Evolutionary conservation across 768 basidiomycete species (phyloP).

Genomic region (Myochromella boudieri): DNA sequence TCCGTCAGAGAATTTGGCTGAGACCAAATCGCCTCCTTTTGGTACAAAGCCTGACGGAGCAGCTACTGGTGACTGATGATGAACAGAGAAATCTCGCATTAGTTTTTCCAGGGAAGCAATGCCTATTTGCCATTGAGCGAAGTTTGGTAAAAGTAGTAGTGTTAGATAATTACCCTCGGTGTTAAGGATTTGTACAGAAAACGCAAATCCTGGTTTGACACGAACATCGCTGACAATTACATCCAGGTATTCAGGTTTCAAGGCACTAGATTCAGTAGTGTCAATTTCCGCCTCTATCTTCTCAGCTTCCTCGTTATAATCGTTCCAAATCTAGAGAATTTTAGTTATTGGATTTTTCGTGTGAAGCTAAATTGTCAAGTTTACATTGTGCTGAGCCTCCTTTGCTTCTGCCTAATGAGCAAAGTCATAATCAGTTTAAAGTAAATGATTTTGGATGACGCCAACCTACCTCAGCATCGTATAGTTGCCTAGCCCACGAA

Average conservation of each 20-base stretch:
- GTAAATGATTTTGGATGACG: too few species aligned
- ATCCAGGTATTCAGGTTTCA: constrained; percentile 88
- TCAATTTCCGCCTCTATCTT: constrained; percentile 45
- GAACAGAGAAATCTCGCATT: constrained; percentile 90
- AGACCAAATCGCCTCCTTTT: constrained; percentile 85
- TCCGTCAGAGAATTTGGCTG: constrained; percentile 92
- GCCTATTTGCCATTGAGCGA: constrained; percentile 43
- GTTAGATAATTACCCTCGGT: constrained; percentile 64
- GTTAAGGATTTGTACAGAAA: constrained; percentile 93
- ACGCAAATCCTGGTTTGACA: constrained; percentile 68
- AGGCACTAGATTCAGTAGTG: constrained; percentile 47
- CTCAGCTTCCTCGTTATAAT: constrained; percentile 76
- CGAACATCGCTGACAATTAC: constrained; percentile 90
- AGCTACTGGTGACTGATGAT: constrained; percentile 68
- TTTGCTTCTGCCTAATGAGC: constrained; percentile 73
- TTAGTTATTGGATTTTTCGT: constrained; percentile 1
- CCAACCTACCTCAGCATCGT: constrained; percentile 74
- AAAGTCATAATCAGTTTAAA: constrained; percentile 1
- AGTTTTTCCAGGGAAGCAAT: constrained; percentile 90
- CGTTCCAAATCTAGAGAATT: constrained; percentile 73
- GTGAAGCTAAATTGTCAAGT: constrained; percentile 24
- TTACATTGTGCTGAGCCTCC: constrained; percentile 70
- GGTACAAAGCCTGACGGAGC: constrained; percentile 74
- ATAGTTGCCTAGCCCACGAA: constrained; percentile 76
- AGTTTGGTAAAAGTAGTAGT: neutral